Base-by-base conservation (phyloP, 169 alveolate species). In the Theileria annulata region DNA sequence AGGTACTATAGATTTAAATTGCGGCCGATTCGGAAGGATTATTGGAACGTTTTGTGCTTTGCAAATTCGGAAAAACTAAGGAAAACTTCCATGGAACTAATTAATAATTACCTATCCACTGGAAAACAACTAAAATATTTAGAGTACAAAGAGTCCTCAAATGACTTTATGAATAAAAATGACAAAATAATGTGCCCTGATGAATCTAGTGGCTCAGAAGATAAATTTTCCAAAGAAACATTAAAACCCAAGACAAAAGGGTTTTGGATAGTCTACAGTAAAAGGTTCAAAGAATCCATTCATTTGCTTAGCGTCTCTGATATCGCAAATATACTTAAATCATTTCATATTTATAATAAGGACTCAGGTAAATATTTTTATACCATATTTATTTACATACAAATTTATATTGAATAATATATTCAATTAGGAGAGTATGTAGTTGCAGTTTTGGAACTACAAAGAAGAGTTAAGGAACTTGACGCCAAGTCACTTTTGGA, bases 241-340 rank as follows among this genome's bases (percentile, higher is more conserved):
- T 54, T 54, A 54, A 17, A n/a, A 17, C 3, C 47, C 17, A 82
- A 82, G 62, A 33, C 86, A 3, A 35, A 21, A n/a, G 87, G 79
- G 27, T 82, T 82, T 48, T 82, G 89, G 89, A 76, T 76, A 10
- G 89, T 82, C 3, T 82, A 67, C 62, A 82, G 89, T 69, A 82
- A 82, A 48, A 77, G 89, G 13, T 75, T 82, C 47, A 82, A 82
- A 37, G 79, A 77, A 9, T 75, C 82, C 6, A 13, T 76, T 33
- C 75, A 58, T 8, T 68, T 82, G 6, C 31, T 82, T 69, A 30
- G 62, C 17, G 81, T 73, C 4, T 25, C 13, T 15, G 81, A 68
- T 51, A 82, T 69, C 19, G 80, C 70, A 19, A 69, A 48, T 21
- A 63, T 82, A 23, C 67, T 82, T 17, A 48, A 66, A 51, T 77